Evolutionary conservation across 352 stramenopile species (phyloP).

Genomic region (Pythium scleroteichum): DNA sequence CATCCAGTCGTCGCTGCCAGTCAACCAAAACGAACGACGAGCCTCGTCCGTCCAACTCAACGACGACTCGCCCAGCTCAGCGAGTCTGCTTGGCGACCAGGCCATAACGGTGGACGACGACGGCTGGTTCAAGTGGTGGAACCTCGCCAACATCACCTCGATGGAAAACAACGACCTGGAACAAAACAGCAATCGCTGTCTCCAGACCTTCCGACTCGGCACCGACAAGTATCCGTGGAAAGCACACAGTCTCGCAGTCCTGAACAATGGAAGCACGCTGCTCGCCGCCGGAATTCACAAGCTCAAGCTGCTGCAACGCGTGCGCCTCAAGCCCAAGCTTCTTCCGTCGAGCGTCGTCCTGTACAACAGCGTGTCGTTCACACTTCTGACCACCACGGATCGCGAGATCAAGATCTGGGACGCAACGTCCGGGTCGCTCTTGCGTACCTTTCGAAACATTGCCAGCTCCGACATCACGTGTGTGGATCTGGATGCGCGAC

Average conservation of each 20-base stretch:
- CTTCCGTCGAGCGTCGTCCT: slow-evolving; percentile 64
- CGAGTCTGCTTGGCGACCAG: slow-evolving; percentile 50
- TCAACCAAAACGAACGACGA: slow-evolving; percentile 10
- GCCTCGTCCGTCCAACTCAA: neutral
- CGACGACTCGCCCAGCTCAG: neutral
- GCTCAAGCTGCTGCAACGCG: slow-evolving; percentile 69
- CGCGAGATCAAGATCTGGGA: slow-evolving; percentile 73
- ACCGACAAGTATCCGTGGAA: slow-evolving; percentile 74
- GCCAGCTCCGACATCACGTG: slow-evolving; percentile 62
- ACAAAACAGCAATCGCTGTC: slow-evolving; percentile 53
- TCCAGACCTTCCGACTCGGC: slow-evolving; percentile 70
- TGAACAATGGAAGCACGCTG: slow-evolving; percentile 65
- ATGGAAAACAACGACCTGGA: slow-evolving; percentile 62
- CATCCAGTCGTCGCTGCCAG: slow-evolving; percentile 40
- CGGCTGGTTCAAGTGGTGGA: slow-evolving; percentile 87
- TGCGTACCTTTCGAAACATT: slow-evolving; percentile 63
- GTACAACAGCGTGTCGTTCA: slow-evolving; percentile 68
- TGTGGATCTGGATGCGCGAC: slow-evolving; percentile 63
- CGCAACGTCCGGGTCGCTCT: slow-evolving; percentile 45
- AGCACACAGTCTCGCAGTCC: slow-evolving; percentile 57
- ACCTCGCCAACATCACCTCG: slow-evolving; percentile 57
- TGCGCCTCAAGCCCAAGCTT: slow-evolving; percentile 59
- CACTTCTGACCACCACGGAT: slow-evolving; percentile 70
- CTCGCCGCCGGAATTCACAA: slow-evolving; percentile 65
- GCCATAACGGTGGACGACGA: slow-evolving; percentile 79